Percentiles rank a stretch among this genome's conserved stretches.
Evolutionary conservation across 108 stramenopile species (phyloP).

Genomic region (Skeletonema costatum): DNA sequence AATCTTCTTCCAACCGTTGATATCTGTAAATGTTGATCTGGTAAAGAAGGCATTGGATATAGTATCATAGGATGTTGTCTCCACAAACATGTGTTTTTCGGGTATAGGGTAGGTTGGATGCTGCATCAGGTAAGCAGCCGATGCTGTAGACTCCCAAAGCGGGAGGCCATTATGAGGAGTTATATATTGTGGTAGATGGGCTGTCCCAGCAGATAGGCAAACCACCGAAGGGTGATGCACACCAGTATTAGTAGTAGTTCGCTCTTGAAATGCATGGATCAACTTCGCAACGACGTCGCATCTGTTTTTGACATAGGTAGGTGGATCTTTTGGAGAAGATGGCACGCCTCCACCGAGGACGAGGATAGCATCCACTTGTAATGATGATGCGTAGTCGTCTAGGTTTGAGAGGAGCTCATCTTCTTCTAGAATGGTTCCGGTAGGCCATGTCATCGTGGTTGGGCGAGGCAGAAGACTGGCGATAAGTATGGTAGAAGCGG

Average conservation of each 20-base stretch:
- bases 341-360: slow-evolving; percentile 86
- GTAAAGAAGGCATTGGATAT: slow-evolving; percentile 85
- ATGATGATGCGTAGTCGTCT: slow-evolving; percentile 26
- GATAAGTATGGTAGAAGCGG: too few species aligned
- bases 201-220: slow-evolving; percentile 84
- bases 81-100: slow-evolving; percentile 56
- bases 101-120: slow-evolving; percentile 18
- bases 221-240: slow-evolving; percentile 44
- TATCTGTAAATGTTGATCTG: slow-evolving; percentile 71
- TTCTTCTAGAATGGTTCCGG: slow-evolving; percentile 53
- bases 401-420: slow-evolving; percentile 40
- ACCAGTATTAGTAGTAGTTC: neutral
- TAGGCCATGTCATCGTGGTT: neutral
- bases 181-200: slow-evolving; percentile 79
- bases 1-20: slow-evolving; percentile 58
- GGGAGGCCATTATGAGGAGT: slow-evolving; percentile 65
- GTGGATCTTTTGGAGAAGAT: slow-evolving; percentile 57
- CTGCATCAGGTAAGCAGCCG: slow-evolving; percentile 71
- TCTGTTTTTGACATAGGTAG: slow-evolving; percentile 59
- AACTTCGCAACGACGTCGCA: slow-evolving; percentile 42
- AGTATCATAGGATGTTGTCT: slow-evolving; percentile 87
- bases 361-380: slow-evolving; percentile 71
- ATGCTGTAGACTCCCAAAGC: slow-evolving; percentile 81
- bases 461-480: too few species aligned
- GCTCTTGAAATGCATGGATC: neutral